Evolutionary conservation across 805 yeast species (phyloP), one percentile per base, ranked within the genome.

Genomic region (Ogataea trehalophila): DNA sequence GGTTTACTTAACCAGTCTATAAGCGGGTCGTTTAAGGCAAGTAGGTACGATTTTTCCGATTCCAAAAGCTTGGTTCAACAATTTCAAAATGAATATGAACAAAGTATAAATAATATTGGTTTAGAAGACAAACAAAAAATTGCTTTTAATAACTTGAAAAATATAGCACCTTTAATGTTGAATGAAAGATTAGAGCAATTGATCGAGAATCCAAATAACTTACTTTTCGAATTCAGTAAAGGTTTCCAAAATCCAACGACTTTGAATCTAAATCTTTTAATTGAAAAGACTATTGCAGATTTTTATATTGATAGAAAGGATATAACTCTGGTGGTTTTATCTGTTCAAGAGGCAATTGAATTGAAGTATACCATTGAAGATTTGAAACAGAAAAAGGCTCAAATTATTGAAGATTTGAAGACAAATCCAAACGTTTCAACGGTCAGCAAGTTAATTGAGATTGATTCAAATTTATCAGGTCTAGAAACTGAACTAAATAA

Each of bases 401-500:
- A 23, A 2, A 20, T 50, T 2, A 35, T 50, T 7, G 36, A 39
- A 4, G 33, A 41, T 23, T 26, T 48, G 37, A 34, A 39, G 18
- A 11, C 36, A 16, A 18, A n/a, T n/a, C 26, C 46, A 13, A 35
- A 20, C 15, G 45, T 33, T 4, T 16, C 43, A 16, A 11, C 37
- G 16, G 49, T 47, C 8, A 15, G 45, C 16, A 20, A 22, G 22
- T 39, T 57, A 18, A 18, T 35, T 2, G 26, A 29, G 13, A 36
- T 49, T 13, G 61, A 57, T 39, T 11, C 36, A 6, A 45, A 43
- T 14, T 31, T 55, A 9, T 33, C 47, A 3, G 42, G 18, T 8
- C 20, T 41, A 20, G 46, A 51, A 23, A 41, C 56, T 13, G 56
- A 54, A 41, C 56, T 75, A 43, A 65, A 62, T 45, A 67, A 69